A percentile compares a stretch with the other conserved stretches of the same genome.
Conservation (phyloP, 2,329 filamentous ascomycete species). For the Kalmusia sp. region DNA sequence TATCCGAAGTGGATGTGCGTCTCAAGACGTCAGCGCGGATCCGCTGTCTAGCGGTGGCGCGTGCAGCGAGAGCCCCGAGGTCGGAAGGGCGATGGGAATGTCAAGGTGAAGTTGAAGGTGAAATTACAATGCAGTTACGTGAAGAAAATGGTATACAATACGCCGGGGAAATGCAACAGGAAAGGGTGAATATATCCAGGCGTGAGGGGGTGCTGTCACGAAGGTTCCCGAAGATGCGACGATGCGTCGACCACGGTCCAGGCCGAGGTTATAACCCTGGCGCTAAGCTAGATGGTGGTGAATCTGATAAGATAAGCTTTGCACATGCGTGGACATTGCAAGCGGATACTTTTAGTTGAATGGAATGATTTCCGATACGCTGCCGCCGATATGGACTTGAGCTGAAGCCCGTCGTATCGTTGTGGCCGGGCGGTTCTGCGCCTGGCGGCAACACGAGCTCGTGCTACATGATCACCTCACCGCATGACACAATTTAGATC, state of each 20-base stretch:
- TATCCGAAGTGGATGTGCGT: background rate
- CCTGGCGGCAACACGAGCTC: no score
- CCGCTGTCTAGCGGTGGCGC: constrained; percentile 7
- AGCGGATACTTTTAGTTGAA: no score
- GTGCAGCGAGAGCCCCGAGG: constrained; percentile 1
- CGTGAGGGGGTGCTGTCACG: constrained; percentile 7
- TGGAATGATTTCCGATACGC: no score
- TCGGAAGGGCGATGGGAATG: background rate
- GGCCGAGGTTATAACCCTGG: constrained; percentile 19
- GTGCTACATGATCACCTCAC: no score
- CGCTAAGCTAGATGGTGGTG: constrained; percentile 4
- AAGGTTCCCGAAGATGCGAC: constrained; percentile 26
- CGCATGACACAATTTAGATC: no score
- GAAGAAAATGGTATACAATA: background rate
- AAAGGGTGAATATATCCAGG: constrained; percentile 18
- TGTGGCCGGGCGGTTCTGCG: no score
- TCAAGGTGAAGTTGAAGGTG: background rate
- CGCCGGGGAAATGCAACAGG: constrained; percentile 4
- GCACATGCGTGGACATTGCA: no score
- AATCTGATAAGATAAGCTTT: constrained; percentile 27
- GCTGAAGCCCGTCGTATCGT: no score
- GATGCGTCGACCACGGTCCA: constrained; percentile 3
- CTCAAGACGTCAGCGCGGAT: constrained; percentile 12
- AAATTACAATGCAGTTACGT: background rate
- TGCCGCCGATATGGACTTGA: no score